These are phyloP conservation scores for Candida piceae DNA, from an alignment of 805 yeast species.

Conservation along the genomic window DNA sequence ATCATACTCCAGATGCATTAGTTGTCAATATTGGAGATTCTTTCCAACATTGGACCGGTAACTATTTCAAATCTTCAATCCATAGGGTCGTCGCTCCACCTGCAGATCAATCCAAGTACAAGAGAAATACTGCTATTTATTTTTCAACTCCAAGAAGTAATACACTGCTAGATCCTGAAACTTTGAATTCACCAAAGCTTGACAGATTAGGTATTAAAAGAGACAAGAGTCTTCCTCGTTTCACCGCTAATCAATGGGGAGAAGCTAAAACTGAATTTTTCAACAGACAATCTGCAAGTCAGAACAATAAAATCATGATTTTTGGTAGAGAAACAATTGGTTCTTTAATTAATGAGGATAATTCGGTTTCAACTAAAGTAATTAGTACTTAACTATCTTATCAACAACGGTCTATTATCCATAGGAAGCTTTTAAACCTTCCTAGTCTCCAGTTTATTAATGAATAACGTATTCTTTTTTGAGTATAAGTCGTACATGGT, in stretches of 20 bases:
- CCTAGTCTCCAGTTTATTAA: too few species aligned
- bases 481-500: too few species aligned
- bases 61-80: conserved; percentile 41
- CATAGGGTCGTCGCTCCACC: conserved; percentile 48
- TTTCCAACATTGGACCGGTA: conserved; percentile 39
- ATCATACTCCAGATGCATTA: conserved; percentile 34
- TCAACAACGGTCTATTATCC: too few species aligned
- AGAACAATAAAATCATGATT: conserved; percentile 8
- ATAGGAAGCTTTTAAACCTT: too few species aligned
- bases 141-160: conserved; percentile 36
- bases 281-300: conserved; percentile 31
- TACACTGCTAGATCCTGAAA: conserved; percentile 39
- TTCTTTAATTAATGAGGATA: conserved; percentile 8
- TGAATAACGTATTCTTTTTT: too few species aligned
- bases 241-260: conserved; percentile 40
- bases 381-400: neutral
- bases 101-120: conserved; percentile 31
- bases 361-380: neutral
- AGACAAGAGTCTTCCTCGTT: conserved; percentile 26
- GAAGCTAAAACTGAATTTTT: conserved; percentile 42
- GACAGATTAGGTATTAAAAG: conserved; percentile 28
- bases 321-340: conserved; percentile 18
- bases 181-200: conserved; percentile 34
- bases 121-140: conserved; percentile 38
- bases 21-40: conserved; percentile 40